Evolutionary conservation across 495 filamentous ascomycete species (phyloP).

Genomic region (Aspergillus asperescens): DNA sequence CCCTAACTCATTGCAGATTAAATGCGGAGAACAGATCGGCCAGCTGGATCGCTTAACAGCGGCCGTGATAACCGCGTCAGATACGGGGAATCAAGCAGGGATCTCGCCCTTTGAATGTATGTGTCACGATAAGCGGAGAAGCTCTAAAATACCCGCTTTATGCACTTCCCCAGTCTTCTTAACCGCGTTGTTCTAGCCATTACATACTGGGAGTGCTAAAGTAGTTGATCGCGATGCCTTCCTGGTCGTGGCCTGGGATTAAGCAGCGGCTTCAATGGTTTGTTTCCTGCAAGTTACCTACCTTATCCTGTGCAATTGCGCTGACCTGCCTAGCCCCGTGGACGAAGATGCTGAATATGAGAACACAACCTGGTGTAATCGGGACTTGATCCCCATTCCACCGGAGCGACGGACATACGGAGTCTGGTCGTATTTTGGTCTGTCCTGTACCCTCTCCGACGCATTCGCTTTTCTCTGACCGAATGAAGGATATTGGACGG

Average conservation of each 20-base stretch:
- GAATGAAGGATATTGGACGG: slow-evolving; percentile 3
- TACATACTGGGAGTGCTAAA: not conserved
- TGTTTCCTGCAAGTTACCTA: not conserved
- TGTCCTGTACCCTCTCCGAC: not conserved
- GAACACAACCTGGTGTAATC: slow-evolving; percentile 11
- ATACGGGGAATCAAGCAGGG: too few species aligned
- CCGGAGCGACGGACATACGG: slow-evolving; percentile 1
- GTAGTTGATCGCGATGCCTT: not conserved
- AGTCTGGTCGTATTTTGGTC: slow-evolving; percentile 8
- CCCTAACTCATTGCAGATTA: too few species aligned
- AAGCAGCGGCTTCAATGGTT: slow-evolving; percentile 9
- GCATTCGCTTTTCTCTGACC: not conserved
- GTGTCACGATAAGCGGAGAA: slow-evolving; percentile 7
- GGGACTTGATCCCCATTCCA: slow-evolving; percentile 4
- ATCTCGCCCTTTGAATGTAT: not conserved
- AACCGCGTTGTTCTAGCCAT: too few species aligned
- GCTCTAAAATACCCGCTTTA: not conserved
- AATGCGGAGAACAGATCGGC: not conserved
- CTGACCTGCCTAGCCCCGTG: not conserved
- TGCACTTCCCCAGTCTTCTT: not conserved
- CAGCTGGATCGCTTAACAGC: not conserved
- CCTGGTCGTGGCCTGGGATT: slow-evolving; percentile 8
- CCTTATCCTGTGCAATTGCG: not conserved
- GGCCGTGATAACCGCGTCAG: not conserved
- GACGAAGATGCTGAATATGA: slow-evolving; percentile 9